These are phyloP conservation scores for Ceratocystis albifundus DNA, from an alignment of 2,329 filamentous ascomycete species.

Conservation along the genomic window DNA sequence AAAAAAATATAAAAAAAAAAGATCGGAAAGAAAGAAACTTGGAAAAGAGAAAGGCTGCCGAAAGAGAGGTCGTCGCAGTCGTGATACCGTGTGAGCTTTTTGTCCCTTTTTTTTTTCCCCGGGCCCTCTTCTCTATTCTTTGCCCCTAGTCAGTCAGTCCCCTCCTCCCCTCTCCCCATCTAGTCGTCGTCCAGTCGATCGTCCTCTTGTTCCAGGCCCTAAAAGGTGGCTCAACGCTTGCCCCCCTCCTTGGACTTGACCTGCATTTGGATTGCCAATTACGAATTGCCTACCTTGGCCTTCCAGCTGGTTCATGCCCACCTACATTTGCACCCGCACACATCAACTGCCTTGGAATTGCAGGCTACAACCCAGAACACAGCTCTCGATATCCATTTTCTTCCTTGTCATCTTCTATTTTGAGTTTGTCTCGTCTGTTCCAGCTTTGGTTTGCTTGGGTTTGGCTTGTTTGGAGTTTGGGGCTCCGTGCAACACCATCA, in stretches of 20 bases:
- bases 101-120: background rate
- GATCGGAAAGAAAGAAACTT: too few relatives aligned
- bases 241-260: conserved; percentile 4
- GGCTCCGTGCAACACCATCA: conserved; percentile 6
- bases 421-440: conserved; percentile 6
- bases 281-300: background rate
- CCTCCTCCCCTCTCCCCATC: background rate
- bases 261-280: conserved; percentile 6
- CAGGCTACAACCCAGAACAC: background rate
- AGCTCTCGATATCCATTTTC: background rate
- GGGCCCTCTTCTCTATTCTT: background rate
- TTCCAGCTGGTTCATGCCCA: background rate
- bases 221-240: background rate
- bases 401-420: background rate
- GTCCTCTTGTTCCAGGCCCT: conserved; percentile 9
- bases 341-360: background rate
- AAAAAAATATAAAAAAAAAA: too few relatives aligned
- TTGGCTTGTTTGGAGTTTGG: conserved; percentile 15
- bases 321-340: background rate
- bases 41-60: background rate
- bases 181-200: conserved; percentile 1
- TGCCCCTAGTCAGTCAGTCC: background rate
- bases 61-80: background rate
- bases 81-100: background rate
- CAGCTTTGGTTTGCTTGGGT: background rate